phyloP scores from a whole-genome alignment of 768 basidiomycete genomes.

The Lepiota subincarnata region DNA sequence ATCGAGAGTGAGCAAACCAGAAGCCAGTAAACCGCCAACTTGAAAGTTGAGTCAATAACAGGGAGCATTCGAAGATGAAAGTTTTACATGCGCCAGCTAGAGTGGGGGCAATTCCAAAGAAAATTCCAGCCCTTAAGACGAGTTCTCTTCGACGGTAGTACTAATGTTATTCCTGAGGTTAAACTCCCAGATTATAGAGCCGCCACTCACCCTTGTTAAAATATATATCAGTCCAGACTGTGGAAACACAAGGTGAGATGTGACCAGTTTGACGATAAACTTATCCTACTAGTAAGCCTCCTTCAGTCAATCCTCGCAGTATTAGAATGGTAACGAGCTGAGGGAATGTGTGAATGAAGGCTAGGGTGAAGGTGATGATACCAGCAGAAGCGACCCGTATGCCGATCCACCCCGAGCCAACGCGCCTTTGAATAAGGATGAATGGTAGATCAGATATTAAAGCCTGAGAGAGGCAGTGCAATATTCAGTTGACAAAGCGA shows the following conservation, averaged over 20 bases:
- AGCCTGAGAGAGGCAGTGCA: too few relatives aligned
- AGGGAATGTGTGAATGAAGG: slow-evolving; percentile 32
- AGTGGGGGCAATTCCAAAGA: slow-evolving; percentile 29
- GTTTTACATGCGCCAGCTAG: slow-evolving; percentile 32
- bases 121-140: slow-evolving; percentile 32
- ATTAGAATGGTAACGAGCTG: slow-evolving; percentile 33
- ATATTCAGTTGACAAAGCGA: too few relatives aligned
- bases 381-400: slow-evolving; percentile 36
- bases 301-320: slow-evolving; percentile 38
- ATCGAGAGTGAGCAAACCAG: slow-evolving; percentile 26
- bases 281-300: slow-evolving; percentile 32
- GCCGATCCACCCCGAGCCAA: slow-evolving; percentile 36
- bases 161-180: slow-evolving; percentile 11
- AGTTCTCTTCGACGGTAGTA: slow-evolving; percentile 34
- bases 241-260: background rate
- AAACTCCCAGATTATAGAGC: background rate
- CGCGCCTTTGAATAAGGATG: slow-evolving; percentile 36
- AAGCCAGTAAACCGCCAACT: slow-evolving; percentile 27
- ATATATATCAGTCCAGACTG: slow-evolving; percentile 37
- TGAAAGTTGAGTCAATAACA: too few relatives aligned
- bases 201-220: slow-evolving; percentile 29
- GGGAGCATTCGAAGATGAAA: background rate
- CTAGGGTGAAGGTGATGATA: slow-evolving; percentile 31
- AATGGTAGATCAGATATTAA: slow-evolving; percentile 33
- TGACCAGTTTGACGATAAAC: too few relatives aligned